phyloP scores from a whole-genome alignment of 176 grass and related monocot species.

The Zea luxurians region DNA sequence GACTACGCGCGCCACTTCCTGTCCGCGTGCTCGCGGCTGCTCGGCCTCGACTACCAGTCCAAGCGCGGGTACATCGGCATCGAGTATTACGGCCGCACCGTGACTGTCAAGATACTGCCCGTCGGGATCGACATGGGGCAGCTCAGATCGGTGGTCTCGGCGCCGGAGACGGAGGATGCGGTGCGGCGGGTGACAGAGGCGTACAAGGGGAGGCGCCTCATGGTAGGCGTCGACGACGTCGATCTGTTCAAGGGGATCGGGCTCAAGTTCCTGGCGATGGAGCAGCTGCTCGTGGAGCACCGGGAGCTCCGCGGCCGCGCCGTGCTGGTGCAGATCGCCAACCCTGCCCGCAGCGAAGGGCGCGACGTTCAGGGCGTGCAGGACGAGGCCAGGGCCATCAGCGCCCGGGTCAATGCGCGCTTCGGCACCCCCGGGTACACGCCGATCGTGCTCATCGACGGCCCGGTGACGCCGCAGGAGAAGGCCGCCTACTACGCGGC shows the following conservation, averaged over 20 bases:
- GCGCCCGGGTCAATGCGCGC: slow-evolving; percentile 63
- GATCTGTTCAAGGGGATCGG: slow-evolving; percentile 96
- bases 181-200: slow-evolving; percentile 47
- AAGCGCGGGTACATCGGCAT: slow-evolving; percentile 94
- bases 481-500: slow-evolving; percentile 82
- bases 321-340: slow-evolving; percentile 84
- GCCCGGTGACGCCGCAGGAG: slow-evolving; percentile 51
- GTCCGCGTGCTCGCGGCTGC: slow-evolving; percentile 73
- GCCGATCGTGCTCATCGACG: slow-evolving; percentile 64
- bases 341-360: slow-evolving; percentile 83
- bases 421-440: slow-evolving; percentile 77
- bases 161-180: slow-evolving; percentile 52
- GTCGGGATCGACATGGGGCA: slow-evolving; percentile 89
- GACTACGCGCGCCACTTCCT: slow-evolving; percentile 96
- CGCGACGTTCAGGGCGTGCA: slow-evolving; percentile 84
- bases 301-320: slow-evolving; percentile 57
- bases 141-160: slow-evolving; percentile 65
- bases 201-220: slow-evolving; percentile 65
- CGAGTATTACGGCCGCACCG: slow-evolving; percentile 92
- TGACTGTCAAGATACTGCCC: slow-evolving; percentile 88
- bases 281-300: slow-evolving; percentile 73
- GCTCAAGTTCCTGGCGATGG: slow-evolving; percentile 91
- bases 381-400: slow-evolving; percentile 66
- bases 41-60: slow-evolving; percentile 81
- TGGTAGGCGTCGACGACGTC: slow-evolving; percentile 88